Base-by-base conservation (phyloP, 2,329 filamentous ascomycete genomes). In the Ophiocordyceps australis region DNA sequence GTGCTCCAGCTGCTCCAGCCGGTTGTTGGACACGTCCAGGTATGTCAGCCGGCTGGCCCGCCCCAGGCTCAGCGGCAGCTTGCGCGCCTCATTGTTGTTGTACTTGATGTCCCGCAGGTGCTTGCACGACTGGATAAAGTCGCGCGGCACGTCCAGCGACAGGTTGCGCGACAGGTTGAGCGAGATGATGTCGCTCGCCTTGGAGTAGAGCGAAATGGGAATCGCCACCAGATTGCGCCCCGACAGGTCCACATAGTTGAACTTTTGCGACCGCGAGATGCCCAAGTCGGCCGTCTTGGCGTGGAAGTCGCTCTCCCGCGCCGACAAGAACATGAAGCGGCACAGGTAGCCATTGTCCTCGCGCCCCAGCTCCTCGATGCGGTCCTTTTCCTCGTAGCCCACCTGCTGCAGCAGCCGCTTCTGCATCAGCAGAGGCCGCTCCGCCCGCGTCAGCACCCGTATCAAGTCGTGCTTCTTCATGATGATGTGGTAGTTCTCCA, bases 311-410 rank as follows among this genome's bases (percentile, higher is more conserved):
- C 74, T 85, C 47, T 93, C 77, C 41, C 86, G 80, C 13, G 79
- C 76, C 11, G 86, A 85, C 30, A 94, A 59, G 50, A 98, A 98
- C 31, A 89, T 82, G 54, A 98, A 95, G 5, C 89, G 79, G 45
- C 85, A 92, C 9, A 98, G 65, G 40, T 95, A 98, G 45, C 85
- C 91, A 49, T 95, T 93, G 55, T 98, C 89, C 49, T 98, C 89
- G 30, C 89, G 73, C 16, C 89, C 89, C 27, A 98, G 70, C 34
- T 95, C 89, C 46, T 94, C 86, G 23, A 98, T 72, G 20, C 72
- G 73, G 48, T 98, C 89, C 29, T 70, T 70, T 17, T 82, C 73
- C 30, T 80, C 74, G 43, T 95, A 98, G 8, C 89, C 89, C 27
- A 86, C 78, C 51, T 94, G 83, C 49, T 93, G 77, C 12, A 98